Conservation (phyloP, 768 basidiomycete genomes). For the Krasilnikovozyma curviuscula region DNA sequence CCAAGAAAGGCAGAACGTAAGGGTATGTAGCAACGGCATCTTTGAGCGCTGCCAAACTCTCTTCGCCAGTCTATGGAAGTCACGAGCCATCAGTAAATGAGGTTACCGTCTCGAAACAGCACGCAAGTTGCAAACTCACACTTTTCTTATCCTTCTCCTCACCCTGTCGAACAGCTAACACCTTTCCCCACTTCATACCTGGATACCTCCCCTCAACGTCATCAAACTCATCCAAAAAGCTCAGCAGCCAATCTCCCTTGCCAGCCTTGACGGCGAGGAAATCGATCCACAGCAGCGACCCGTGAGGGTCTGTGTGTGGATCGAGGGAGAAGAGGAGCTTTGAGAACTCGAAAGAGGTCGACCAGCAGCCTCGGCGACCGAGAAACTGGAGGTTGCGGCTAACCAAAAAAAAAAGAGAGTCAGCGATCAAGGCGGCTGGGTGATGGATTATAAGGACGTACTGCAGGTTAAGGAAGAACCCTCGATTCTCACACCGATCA, state of each 20-base stretch:
- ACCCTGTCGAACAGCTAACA: conserved; percentile 42
- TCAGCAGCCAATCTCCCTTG: conserved; percentile 61
- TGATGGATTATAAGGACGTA: conserved; percentile 29
- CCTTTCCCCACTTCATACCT: conserved; percentile 36
- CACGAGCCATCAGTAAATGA: neutral
- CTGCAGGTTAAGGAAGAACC: conserved; percentile 74
- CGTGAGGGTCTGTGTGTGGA: conserved; percentile 56
- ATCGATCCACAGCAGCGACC: conserved; percentile 54
- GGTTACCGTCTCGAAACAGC: neutral
- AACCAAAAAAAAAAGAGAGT: neutral
- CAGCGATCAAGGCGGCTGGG: neutral
- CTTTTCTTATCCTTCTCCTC: conserved; percentile 31
- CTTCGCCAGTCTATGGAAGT: conserved; percentile 33
- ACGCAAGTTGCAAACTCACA: conserved; percentile 24
- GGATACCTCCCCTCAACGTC: conserved; percentile 26
- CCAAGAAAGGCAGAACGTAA: conserved; percentile 56
- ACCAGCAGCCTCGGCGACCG: conserved; percentile 67
- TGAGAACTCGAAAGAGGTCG: conserved; percentile 80
- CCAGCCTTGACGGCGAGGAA: conserved; percentile 63
- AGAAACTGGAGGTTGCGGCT: conserved; percentile 39
- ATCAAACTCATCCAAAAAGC: conserved; percentile 34
- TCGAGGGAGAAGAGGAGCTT: conserved; percentile 69
- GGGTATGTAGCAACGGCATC: conserved; percentile 64
- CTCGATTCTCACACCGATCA: conserved; percentile 71
- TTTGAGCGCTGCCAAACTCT: conserved; percentile 47